These are phyloP conservation scores for Mortierella sp. DNA, from an alignment of 371 early-diverging fungal species.

Conservation along the genomic window DNA sequence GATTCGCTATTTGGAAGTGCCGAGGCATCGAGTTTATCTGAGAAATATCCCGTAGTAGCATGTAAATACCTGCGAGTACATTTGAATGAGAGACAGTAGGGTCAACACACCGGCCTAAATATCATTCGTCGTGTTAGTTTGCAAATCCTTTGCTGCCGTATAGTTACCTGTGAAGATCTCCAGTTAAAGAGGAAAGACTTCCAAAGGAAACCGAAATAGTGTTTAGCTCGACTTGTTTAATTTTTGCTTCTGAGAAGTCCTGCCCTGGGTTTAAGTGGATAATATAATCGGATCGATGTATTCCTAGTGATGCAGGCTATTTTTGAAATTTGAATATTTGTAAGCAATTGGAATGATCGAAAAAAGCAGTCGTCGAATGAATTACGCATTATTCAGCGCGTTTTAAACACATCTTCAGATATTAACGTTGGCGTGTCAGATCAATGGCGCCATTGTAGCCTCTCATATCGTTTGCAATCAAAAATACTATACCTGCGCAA, in stretches of 20 bases:
- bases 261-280: constrained; percentile 73
- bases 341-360: constrained; percentile 17
- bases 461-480: neutral
- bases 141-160: neutral
- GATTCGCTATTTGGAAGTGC: constrained; percentile 83
- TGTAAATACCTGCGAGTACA: constrained; percentile 65
- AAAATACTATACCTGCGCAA: constrained; percentile 66
- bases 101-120: no score
- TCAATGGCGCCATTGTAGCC: constrained; percentile 26
- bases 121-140: no score
- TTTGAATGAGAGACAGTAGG: no score
- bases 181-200: constrained; percentile 80
- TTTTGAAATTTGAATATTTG: constrained; percentile 19
- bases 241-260: constrained; percentile 59
- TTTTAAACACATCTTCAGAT: neutral
- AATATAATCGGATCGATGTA: constrained; percentile 95
- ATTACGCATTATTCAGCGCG: constrained; percentile 15
- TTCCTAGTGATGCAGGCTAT: constrained; percentile 80
- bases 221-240: constrained; percentile 97
- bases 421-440: neutral
- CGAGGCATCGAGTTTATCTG: constrained; percentile 59
- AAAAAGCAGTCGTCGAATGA: constrained; percentile 11
- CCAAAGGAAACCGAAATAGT: constrained; percentile 95
- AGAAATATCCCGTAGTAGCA: constrained; percentile 66
- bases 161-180: constrained; percentile 84